phyloP scores from a whole-genome alignment of 768 basidiomycete genomes.

The Rubroboletus pulcherrimus region DNA sequence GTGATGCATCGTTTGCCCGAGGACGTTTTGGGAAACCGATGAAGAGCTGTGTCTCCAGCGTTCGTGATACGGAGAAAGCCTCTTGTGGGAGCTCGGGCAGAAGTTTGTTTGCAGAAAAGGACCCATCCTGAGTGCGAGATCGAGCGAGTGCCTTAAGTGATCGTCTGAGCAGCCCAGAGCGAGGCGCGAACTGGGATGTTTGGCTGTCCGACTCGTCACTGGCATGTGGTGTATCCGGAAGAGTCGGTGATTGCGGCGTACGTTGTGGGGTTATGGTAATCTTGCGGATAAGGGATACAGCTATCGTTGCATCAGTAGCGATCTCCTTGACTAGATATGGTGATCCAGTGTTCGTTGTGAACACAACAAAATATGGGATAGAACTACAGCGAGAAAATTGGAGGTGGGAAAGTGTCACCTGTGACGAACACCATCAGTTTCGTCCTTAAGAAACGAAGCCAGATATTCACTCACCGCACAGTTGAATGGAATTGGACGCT shows the following conservation, averaged over 20 bases:
- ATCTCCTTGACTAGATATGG: constrained; percentile 57
- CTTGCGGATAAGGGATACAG: constrained; percentile 62
- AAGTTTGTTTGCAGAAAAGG: constrained; percentile 17
- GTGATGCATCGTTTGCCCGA: constrained; percentile 41
- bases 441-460: background rate
- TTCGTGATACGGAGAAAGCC: constrained; percentile 19
- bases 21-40: constrained; percentile 74
- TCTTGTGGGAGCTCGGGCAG: constrained; percentile 24
- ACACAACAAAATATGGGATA: constrained; percentile 73
- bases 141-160: constrained; percentile 24
- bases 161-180: constrained; percentile 30
- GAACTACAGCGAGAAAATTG: constrained; percentile 55
- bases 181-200: constrained; percentile 4
- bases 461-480: constrained; percentile 54
- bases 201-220: constrained; percentile 42
- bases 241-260: constrained; percentile 39
- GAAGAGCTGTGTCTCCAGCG: constrained; percentile 40
- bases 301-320: constrained; percentile 65
- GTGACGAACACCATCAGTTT: constrained; percentile 1
- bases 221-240: constrained; percentile 45
- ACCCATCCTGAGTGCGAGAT: constrained; percentile 10
- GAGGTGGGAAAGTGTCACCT: constrained; percentile 62
- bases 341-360: constrained; percentile 60
- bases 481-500: constrained; percentile 58
- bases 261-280: constrained; percentile 47